Base-by-base conservation (phyloP, 2,329 filamentous ascomycete genomes). In the Didymella exigua region DNA sequence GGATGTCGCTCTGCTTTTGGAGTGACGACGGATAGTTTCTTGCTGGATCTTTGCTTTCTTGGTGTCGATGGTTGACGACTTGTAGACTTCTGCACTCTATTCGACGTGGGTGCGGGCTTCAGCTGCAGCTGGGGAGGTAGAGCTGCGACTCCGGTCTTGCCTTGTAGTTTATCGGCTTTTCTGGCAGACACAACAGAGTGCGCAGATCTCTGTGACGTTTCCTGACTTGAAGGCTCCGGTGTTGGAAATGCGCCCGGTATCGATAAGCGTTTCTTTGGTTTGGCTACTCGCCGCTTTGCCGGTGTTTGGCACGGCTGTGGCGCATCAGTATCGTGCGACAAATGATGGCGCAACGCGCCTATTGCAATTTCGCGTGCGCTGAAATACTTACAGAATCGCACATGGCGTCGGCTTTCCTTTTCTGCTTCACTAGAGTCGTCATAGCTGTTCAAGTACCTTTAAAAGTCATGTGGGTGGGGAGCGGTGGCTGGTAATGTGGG, bases 241-340 rank as follows among this genome's bases (percentile, higher is more conserved):
- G 26, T 51, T 19, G 53, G 53, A 40, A 56, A 56, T 44, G 53
- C 53, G 47, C 53, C 53, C 43, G 53, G 53, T 51, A 56, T 51
- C 48, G 53, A 56, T 56, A 51, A 49, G 53, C 53, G 53, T 49
- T 51, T 56, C 48, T 51, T 56, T 37, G 47, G 53, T 51, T 48
- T 43, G 43, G 47, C 42, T 40, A 24, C 53, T 38, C 47, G 53
- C 48, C 48, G 47, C 37, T 48, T 48, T 27, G 37, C 37, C 47
- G 36, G 14, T 31, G 53, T 56, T 24, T 41, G 23, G 27, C 27
- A 42, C 36, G 37, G 43, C 53, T 56, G 53, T 51, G 47, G 47
- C 47, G 43, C 48, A 51, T 56, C 47, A 56, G 53, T 19, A 56
- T 16, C 14, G 19, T 52, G 49, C 49, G 49, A 38, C 34, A 45